Conservation (phyloP, 2,329 filamentous ascomycete species). For the Fusarium sp. region DNA sequence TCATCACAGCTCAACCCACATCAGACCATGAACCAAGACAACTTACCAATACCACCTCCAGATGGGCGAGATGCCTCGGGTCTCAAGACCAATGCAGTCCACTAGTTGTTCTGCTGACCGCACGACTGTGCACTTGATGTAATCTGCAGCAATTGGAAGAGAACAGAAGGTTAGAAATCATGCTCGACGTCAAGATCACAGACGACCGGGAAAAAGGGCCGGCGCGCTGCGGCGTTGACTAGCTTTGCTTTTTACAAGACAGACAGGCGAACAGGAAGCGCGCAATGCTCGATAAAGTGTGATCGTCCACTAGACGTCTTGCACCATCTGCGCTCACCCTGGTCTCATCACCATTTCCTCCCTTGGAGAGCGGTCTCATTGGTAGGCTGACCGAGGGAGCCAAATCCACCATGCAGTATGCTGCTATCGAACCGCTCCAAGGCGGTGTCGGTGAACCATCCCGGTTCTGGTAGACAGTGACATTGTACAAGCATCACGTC, state of each 20-base stretch:
- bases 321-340: constrained; percentile 47
- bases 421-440: constrained; percentile 46
- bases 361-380: constrained; percentile 43
- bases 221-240: constrained; percentile 22
- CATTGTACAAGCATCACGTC: constrained; percentile 45
- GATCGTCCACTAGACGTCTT: constrained; percentile 45
- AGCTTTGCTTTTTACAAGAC: constrained; percentile 39
- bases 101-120: background rate
- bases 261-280: constrained; percentile 36
- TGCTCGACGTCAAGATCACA: background rate
- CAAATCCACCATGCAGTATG: constrained; percentile 42
- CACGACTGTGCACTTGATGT: background rate
- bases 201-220: constrained; percentile 14
- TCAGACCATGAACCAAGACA: constrained; percentile 42
- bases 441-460: constrained; percentile 48
- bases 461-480: constrained; percentile 43
- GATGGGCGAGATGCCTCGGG: background rate
- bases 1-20: constrained; percentile 34
- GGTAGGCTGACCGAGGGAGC: constrained; percentile 43
- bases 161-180: background rate
- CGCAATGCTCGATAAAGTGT: constrained; percentile 46
- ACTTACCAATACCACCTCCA: background rate
- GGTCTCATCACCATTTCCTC: constrained; percentile 46
- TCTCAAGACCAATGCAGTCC: background rate
- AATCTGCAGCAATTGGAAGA: background rate